Conservation (phyloP, 1,284 basidiomycete species). For the Microbotryum lychnidis-dioicae region DNA sequence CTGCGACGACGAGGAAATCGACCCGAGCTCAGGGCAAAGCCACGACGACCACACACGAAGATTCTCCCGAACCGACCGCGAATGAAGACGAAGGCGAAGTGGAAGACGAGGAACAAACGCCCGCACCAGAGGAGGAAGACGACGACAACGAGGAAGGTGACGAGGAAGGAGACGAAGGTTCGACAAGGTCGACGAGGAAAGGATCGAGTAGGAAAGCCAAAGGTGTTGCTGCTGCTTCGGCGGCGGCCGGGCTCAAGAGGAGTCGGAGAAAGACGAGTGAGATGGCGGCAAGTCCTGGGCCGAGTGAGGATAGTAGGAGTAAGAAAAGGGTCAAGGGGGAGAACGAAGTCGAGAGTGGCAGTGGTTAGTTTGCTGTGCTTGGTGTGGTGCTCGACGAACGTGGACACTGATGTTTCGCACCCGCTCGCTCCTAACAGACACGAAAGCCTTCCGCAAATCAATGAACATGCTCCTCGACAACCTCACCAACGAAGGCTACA, state of each 20-base stretch:
- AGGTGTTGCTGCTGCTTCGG: background rate
- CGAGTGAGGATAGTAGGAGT: background rate
- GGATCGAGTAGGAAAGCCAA: background rate
- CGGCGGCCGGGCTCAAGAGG: background rate
- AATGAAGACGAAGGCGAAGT: background rate
- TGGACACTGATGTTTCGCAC: background rate
- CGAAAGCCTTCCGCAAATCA: slow-evolving; percentile 48
- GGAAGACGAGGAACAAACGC: background rate
- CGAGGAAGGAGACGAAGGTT: background rate
- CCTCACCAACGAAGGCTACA: slow-evolving; percentile 73
- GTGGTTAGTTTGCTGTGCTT: background rate
- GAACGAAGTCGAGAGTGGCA: background rate
- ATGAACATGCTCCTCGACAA: slow-evolving; percentile 70
- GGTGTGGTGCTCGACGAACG: background rate
- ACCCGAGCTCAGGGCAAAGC: too few relatives aligned
- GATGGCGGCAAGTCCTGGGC: background rate
- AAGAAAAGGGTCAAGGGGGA: background rate
- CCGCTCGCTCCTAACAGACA: background rate
- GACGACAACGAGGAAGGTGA: slow-evolving; percentile 3
- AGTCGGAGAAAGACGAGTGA: slow-evolving; percentile 16
- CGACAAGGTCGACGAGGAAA: background rate
- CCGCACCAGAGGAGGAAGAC: background rate
- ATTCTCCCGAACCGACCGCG: background rate
- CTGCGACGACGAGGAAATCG: too few relatives aligned
- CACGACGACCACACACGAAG: too few relatives aligned